Evolutionary conservation across 331 rosid species (phyloP).

Genomic region (Dryas integrifolia): DNA sequence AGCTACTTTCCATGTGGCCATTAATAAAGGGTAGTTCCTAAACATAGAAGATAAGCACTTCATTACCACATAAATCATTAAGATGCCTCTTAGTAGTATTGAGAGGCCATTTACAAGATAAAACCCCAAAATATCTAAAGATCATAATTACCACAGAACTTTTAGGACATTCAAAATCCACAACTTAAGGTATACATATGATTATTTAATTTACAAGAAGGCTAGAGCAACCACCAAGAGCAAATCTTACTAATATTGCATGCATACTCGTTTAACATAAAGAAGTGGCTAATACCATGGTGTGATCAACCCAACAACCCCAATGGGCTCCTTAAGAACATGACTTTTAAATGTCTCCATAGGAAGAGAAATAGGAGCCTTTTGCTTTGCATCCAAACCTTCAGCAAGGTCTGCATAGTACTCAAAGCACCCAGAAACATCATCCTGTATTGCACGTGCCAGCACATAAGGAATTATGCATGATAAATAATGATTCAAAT

Average conservation of each 20-base stretch:
- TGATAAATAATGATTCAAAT: neutral
- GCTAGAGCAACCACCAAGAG: slow-evolving; percentile 1
- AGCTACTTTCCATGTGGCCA: slow-evolving; percentile 98
- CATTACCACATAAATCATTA: slow-evolving; percentile 5
- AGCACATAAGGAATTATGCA: slow-evolving; percentile 10
- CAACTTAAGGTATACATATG: neutral
- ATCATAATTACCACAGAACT: neutral
- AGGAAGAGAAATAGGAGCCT: slow-evolving; percentile 71
- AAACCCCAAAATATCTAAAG: neutral
- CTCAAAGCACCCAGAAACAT: slow-evolving; percentile 96
- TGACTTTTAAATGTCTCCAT: slow-evolving; percentile 74
- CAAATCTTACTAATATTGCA: neutral
- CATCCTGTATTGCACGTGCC: slow-evolving; percentile 57
- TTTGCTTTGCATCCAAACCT: slow-evolving; percentile 76
- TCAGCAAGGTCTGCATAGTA: slow-evolving; percentile 98
- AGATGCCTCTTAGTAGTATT: neutral
- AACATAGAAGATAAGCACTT: slow-evolving; percentile 28
- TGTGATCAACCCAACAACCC: slow-evolving; percentile 86
- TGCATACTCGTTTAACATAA: neutral
- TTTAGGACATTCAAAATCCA: neutral
- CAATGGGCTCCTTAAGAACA: slow-evolving; percentile 90
- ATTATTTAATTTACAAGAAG: neutral
- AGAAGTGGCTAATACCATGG: slow-evolving; percentile 62
- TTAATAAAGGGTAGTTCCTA: slow-evolving; percentile 90
- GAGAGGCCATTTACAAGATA: neutral